Base-by-base conservation (phyloP, 176 grass and related monocot species). In the Avena atlantica region DNA sequence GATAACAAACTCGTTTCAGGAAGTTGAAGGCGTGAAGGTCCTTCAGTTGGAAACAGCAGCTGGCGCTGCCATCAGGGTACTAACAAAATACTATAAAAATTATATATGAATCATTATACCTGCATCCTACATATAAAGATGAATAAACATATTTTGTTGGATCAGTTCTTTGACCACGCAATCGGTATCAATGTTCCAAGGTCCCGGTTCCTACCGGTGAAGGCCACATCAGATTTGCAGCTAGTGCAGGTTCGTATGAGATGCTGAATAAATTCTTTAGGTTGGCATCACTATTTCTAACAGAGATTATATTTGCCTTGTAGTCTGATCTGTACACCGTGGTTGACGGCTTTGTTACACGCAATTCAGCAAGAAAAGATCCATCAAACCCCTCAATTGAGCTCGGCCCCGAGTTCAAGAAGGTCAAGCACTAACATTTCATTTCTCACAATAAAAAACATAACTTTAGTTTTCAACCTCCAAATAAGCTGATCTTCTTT, bases 271-370 rank as follows among this genome's bases (percentile, higher is more conserved):
- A 79, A 76, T 15, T 82, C 4, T 53, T 42, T 6, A 40, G 25
- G 5, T 9, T 67, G 45, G 74, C 12, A 40, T 5, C 78, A 34
- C 15, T 24, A 21, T 29, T 68, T 81, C 21, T 65, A 60, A 78
- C 20, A 83, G 10, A 20, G 44, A 83, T 12, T 79, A 0, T 76
- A 25, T 74, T 27, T 13, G 0, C 85, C 34, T 85, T 83, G 78
- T 81, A 98, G 96, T 98, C 96, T 85, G 96, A 98, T 92, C 83
- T 98, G 20, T 98, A 98, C 40, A 98, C 90, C 24, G 72, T 96
- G 83, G 96, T 94, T 78, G 92, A 98, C 84, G 96, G 96, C 10
- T 94, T 96, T 12, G 90, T 98, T 72, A 91, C 90, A 76, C 92
- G 96, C 17, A 98, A 96, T 60, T 11, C 88, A 74, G 87, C 88